Conservation (phyloP, 495 filamentous ascomycete genomes). For the Penicillium cosmopolitanum region DNA sequence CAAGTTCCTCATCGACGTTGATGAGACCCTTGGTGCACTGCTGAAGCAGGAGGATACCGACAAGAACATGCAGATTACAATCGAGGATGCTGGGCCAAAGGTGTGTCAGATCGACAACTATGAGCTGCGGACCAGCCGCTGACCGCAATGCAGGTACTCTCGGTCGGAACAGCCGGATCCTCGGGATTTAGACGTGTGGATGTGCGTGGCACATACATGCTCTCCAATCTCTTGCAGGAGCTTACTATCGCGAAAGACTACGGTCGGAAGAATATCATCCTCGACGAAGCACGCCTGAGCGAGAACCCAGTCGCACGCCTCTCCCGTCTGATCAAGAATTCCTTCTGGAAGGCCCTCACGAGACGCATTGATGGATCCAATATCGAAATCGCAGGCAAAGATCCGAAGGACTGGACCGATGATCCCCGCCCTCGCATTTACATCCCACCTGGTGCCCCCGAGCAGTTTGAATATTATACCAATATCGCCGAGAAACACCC, state of each 20-base stretch:
- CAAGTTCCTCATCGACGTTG: constrained; percentile 77
- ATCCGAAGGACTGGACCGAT: constrained; percentile 89
- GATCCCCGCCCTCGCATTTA: constrained; percentile 93
- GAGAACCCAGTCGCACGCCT: constrained; percentile 92
- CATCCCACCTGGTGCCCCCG: constrained; percentile 78
- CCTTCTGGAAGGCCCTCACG: constrained; percentile 90
- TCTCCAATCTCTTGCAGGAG: constrained; percentile 94
- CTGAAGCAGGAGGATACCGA: constrained; percentile 87
- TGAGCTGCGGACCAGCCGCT: not conserved
- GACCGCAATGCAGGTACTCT: constrained; percentile 59
- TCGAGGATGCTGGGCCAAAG: constrained; percentile 94
- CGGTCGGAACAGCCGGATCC: constrained; percentile 83
- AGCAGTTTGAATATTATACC: constrained; percentile 87
- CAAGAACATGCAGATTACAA: constrained; percentile 90
- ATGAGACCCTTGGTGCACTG: constrained; percentile 71
- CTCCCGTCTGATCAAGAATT: constrained; percentile 78
- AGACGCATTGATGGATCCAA: constrained; percentile 85
- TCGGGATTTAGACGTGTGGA: constrained; percentile 82
- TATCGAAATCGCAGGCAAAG: constrained; percentile 80
- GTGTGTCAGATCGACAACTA: constrained; percentile 44
- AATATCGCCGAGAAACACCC: constrained; percentile 74
- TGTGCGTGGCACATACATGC: constrained; percentile 91
- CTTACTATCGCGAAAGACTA: constrained; percentile 85
- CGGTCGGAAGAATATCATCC: constrained; percentile 79
- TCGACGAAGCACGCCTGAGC: constrained; percentile 84